A percentile compares a stretch with the other conserved stretches of the same genome.
Conservation (phyloP, 768 basidiomycete species). For the Trametes sanguinea region DNA sequence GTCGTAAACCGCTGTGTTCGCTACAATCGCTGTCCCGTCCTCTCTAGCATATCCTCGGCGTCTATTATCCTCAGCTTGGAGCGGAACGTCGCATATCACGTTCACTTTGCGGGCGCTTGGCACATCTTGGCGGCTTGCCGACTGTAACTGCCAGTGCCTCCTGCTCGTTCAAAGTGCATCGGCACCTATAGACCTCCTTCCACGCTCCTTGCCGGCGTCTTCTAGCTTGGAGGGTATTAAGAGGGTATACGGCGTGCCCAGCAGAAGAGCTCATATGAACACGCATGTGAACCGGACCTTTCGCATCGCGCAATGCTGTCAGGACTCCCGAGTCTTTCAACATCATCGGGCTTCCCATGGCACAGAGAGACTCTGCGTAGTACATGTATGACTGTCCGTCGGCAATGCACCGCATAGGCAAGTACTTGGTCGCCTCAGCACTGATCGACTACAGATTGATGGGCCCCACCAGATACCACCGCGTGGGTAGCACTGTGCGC, state of each 20-base stretch:
- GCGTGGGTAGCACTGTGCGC: no score
- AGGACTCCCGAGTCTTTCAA: no score
- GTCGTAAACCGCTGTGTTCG: not conserved
- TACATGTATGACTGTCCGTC: no score
- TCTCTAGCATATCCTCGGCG: not conserved
- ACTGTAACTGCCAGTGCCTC: no score
- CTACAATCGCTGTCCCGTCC: slow-evolving; percentile 11
- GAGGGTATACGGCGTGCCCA: not conserved
- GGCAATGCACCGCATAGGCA: no score
- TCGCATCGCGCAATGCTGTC: no score
- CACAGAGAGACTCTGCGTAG: no score
- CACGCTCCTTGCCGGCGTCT: not conserved
- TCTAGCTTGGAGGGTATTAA: not conserved
- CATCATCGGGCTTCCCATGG: no score
- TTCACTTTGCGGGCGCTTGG: slow-evolving; percentile 4
- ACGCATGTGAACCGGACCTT: not conserved
- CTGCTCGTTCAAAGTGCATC: not conserved
- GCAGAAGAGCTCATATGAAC: not conserved
- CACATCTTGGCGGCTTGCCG: not conserved
- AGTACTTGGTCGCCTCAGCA: no score
- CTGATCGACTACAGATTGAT: no score
- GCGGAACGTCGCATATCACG: slow-evolving; percentile 8
- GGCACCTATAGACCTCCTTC: not conserved
- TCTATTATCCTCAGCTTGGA: not conserved
- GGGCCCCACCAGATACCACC: no score